A percentile compares a stretch with the other conserved stretches of the same genome.
phyloP scores from a whole-genome alignment of 805 yeast species.

The Hanseniaspora thailandica region DNA sequence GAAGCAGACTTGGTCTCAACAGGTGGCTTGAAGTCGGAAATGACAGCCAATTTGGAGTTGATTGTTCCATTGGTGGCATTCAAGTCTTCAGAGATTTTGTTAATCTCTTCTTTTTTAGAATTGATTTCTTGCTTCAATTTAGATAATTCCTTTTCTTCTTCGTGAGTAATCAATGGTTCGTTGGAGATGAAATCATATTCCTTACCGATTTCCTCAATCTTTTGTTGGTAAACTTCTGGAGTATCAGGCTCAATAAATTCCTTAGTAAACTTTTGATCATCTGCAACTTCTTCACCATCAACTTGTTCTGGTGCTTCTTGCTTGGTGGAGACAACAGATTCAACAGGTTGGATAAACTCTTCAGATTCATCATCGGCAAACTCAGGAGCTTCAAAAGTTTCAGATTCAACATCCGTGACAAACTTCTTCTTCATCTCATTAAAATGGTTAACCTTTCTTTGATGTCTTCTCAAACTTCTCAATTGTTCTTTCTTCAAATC shows the following conservation, averaged over 20 bases:
- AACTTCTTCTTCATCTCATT: conserved; percentile 10
- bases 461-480: conserved; percentile 13
- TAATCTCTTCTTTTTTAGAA: conserved; percentile 3
- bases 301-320: neutral
- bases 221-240: conserved; percentile 3
- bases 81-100: neutral
- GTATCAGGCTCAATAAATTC: conserved; percentile 12
- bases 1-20: neutral
- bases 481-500: conserved; percentile 11
- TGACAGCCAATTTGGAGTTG: neutral
- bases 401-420: conserved; percentile 4
- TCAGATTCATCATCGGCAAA: conserved; percentile 3
- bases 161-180: conserved; percentile 9
- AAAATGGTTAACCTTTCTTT: conserved; percentile 9
- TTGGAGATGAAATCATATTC: conserved; percentile 8
- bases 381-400: neutral
- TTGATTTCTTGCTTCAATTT: neutral
- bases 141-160: conserved; percentile 7
- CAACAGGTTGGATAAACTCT: neutral
- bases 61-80: neutral
- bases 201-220: conserved; percentile 7
- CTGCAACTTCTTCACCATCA: neutral
- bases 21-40: conserved; percentile 10
- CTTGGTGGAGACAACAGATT: neutral
- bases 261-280: neutral